phyloP scores from a whole-genome alignment of 768 basidiomycete species.

The Collybiopsis confluens region DNA sequence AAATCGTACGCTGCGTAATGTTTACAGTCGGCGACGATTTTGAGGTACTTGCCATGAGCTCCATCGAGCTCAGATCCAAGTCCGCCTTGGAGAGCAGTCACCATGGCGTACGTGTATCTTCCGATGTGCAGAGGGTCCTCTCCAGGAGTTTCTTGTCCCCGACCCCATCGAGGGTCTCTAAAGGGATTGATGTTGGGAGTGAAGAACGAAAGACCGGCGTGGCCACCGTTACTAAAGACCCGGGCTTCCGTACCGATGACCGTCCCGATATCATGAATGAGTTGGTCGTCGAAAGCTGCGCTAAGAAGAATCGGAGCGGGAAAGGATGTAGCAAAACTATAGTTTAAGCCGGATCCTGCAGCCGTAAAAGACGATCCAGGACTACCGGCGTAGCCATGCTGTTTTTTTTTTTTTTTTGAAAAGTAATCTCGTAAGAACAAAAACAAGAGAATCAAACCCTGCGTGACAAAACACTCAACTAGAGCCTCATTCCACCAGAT shows the following conservation, averaged over 20 bases:
- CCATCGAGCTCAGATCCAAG: constrained; percentile 26
- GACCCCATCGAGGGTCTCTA: constrained; percentile 61
- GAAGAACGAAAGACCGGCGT: constrained; percentile 52
- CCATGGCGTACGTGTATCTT: constrained; percentile 50
- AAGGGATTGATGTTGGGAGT: constrained; percentile 58
- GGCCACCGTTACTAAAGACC: constrained; percentile 51
- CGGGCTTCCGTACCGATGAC: constrained; percentile 54
- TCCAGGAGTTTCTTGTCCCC: too few species aligned
- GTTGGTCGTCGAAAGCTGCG: too few species aligned
- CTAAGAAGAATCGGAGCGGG: constrained; percentile 52
- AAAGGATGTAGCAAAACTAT: constrained; percentile 56
- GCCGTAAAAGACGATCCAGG: constrained; percentile 48
- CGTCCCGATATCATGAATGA: constrained; percentile 46
- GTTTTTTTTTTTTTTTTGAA: too few species aligned
- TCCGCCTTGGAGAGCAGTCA: constrained; percentile 54
- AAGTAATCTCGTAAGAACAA: neutral
- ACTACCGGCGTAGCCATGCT: constrained; percentile 54
- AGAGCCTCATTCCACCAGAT: constrained; percentile 61
- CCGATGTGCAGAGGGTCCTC: constrained; percentile 53
- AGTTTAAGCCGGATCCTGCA: constrained; percentile 40
- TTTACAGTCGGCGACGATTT: constrained; percentile 55
- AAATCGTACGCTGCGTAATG: constrained; percentile 59
- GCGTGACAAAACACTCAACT: constrained; percentile 25
- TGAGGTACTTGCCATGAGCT: constrained; percentile 40
- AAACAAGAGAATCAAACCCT: neutral